Base-by-base conservation (phyloP, 106 monocot genomes). In the Phalaenopsis aphrodite region DNA sequence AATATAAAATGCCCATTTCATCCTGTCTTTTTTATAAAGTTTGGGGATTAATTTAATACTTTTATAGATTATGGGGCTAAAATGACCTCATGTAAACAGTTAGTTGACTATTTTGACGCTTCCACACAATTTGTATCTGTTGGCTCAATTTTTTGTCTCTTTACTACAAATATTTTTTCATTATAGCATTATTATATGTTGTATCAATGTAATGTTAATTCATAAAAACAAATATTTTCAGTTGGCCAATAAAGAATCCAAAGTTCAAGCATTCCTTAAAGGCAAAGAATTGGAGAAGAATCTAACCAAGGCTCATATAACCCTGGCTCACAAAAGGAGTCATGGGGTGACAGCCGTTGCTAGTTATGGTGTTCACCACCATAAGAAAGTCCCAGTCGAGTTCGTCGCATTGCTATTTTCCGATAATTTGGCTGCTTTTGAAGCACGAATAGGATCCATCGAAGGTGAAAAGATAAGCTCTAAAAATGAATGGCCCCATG, bases 241-340 rank as follows among this genome's bases (percentile, higher is more conserved):
- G 99, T 57, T 99, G 41, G 86, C 86, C 6, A 66, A 82, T 67
- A 78, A 85, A 67, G 81, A 89, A 48, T 36, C 82, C 3, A 75
- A 74, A 65, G 87, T 75, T 2, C 76, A 83, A 46, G 49, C 16
- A 23, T 95, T 91, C 78, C 84, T 93, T 1, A 12, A 80, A 69
- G 79, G 56, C 67, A 93, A 75, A 52, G 82, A 84, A 17, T 16
- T 93, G 79, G 87, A 78, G 77, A 87, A 72, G 72, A 87, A 43
- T 48, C 88, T 95, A 7, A 87, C 49, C 41, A 88, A 83, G 75
- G 91, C 93, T 42, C 95, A 99, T 79, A 78, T 99, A 3, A 99
- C 99, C 41, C 89, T 99, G 0, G 99, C 99, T 48, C 99, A 99
- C 81, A 99, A 99, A 88, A 89, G 91, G 86, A 88, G 83, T 18